A percentile compares a stretch with the other conserved stretches of the same genome.
Evolutionary conservation across 2,329 filamentous ascomycete genomes (phyloP).

Genomic region (Colletotrichum sp.): DNA sequence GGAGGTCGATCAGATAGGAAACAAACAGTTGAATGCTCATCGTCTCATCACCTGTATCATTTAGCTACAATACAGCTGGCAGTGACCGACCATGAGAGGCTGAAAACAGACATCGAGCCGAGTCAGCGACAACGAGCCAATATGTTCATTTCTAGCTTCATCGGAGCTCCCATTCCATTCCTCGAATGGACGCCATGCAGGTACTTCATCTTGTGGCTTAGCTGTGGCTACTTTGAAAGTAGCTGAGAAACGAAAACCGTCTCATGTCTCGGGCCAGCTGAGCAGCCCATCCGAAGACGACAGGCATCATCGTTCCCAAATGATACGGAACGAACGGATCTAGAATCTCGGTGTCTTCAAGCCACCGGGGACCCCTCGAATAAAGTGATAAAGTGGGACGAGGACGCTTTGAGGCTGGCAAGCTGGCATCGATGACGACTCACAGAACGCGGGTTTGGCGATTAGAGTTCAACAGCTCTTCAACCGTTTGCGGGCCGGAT

Average conservation of each 20-base stretch:
- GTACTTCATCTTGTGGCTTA: neutral
- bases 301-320: neutral
- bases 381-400: neutral
- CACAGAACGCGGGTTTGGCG: neutral
- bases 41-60: neutral
- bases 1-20: neutral
- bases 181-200: neutral
- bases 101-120: neutral
- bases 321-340: neutral
- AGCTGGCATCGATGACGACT: slow-evolving; percentile 12
- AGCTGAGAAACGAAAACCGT: neutral
- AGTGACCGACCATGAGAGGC: neutral
- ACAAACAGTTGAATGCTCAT: neutral
- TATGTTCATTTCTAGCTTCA: neutral
- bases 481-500: slow-evolving; percentile 3
- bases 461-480: neutral
- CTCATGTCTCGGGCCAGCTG: neutral
- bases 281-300: neutral
- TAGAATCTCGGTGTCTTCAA: neutral
- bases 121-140: neutral
- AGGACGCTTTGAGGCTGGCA: neutral
- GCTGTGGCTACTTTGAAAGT: neutral
- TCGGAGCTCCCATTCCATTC: neutral
- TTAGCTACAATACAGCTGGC: neutral
- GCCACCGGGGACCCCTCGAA: neutral